Base-by-base conservation (phyloP, 805 yeast genomes). In the Myxozyma monticola region DNA sequence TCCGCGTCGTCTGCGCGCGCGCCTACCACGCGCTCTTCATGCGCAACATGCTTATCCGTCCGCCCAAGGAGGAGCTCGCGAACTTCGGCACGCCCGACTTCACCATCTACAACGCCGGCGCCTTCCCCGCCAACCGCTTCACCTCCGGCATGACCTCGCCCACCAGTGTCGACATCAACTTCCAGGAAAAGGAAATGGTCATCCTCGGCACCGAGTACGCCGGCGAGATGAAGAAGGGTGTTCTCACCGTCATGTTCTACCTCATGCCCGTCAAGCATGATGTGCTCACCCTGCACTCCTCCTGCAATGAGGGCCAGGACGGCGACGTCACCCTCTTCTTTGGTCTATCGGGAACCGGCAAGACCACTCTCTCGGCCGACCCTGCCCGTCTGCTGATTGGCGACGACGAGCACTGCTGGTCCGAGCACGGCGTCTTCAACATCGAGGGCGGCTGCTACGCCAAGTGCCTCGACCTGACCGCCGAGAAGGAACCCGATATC, bases 361-460 rank as follows among this genome's bases (percentile, higher is more conserved):
- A 91, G 77, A 91, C 99, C 61, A 91, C 99, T 15, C 76, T 91
- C 63, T 86, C 96, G 62, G 98, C 98, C 48, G 98, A 91, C 69
- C 96, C 96, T 53, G 77, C 88, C 74, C 85, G 99, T 72, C 74
- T 79, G 69, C 80, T 91, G 70, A 91, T 91, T 68, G 99, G 99
- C 71, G 99, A 91, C 71, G 99, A 91, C 70, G 99, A 91, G 76
- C 99, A 91, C 77, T 91, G 98, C 77, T 91, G 99, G 99, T 87
- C 97, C 17, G 95, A 91, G 72, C 77, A 85, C 62, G 99, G 99
- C 75, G 97, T 91, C 53, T 91, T 91, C 84, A 93, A 93, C 81
- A 90, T 91, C 66, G 99, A 91, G 77, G 99, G 99, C 72, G 99
- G 99, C 61, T 91, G 99, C 78, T 91, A 91, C 77, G 98, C 98